Evolutionary conservation across 345 rosid species (phyloP).

Genomic region (Eutrema heterophyllum): DNA sequence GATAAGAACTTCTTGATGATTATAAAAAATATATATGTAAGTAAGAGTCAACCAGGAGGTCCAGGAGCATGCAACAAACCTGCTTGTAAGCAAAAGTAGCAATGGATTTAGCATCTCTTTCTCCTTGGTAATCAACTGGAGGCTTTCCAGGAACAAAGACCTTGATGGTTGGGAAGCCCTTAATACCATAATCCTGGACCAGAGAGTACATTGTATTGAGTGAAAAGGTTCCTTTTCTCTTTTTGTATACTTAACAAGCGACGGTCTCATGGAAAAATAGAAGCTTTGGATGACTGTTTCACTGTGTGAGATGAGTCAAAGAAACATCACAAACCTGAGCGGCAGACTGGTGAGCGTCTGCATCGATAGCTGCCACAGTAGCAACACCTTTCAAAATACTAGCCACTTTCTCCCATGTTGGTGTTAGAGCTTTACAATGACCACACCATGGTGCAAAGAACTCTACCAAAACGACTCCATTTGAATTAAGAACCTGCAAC

Average conservation of each 20-base stretch:
- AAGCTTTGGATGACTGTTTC: background rate
- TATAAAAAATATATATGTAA: background rate
- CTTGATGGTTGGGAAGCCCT: constrained; percentile 93
- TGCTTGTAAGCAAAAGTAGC: constrained; percentile 72
- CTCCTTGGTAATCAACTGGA: constrained; percentile 92
- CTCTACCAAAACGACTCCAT: constrained; percentile 89
- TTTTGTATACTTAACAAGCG: background rate
- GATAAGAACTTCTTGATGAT: background rate
- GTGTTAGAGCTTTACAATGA: constrained; percentile 87
- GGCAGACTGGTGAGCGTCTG: constrained; percentile 88
- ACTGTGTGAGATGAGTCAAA: background rate
- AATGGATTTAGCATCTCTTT: constrained; percentile 90
- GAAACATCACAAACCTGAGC: constrained; percentile 63
- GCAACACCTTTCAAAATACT: constrained; percentile 80
- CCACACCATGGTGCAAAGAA: constrained; percentile 99
- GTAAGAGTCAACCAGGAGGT: background rate
- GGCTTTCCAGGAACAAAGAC: constrained; percentile 88
- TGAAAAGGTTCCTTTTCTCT: background rate
- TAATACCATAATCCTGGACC: constrained; percentile 83
- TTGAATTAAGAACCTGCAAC: constrained; percentile 73
- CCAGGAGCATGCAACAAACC: constrained; percentile 41
- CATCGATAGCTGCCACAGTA: constrained; percentile 93
- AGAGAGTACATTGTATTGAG: background rate
- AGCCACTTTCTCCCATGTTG: constrained; percentile 95
- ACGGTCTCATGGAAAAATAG: background rate